Conservation (phyloP, 1,139 yeast species). For the Candida anutae region DNA sequence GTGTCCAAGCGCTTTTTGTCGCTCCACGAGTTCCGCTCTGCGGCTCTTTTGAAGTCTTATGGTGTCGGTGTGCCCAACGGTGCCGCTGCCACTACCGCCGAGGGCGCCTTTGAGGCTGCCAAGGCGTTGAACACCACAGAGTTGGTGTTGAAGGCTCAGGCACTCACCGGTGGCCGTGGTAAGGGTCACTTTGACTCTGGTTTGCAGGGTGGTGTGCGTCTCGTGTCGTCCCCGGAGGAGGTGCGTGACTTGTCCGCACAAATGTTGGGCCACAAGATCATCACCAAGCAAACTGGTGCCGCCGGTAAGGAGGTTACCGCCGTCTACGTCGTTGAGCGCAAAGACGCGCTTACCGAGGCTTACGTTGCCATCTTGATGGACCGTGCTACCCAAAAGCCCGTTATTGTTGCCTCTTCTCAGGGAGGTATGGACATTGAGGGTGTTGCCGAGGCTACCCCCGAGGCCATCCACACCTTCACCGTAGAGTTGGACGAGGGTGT, state of each 20-base stretch:
- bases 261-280: slow-evolving; percentile 87
- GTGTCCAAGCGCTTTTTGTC: slow-evolving; percentile 60
- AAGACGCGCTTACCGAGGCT: slow-evolving; percentile 89
- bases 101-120: slow-evolving; percentile 81
- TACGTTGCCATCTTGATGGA: slow-evolving; percentile 93
- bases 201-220: slow-evolving; percentile 92
- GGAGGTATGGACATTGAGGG: slow-evolving; percentile 99
- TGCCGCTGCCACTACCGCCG: slow-evolving; percentile 82
- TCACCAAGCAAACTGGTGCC: slow-evolving; percentile 97
- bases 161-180: slow-evolving; percentile 99
- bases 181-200: slow-evolving; percentile 97
- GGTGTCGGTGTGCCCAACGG: slow-evolving; percentile 93
- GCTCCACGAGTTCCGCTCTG: slow-evolving; percentile 94
- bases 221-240: slow-evolving; percentile 79
- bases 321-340: slow-evolving; percentile 92
- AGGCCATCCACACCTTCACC: slow-evolving; percentile 84
- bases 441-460: slow-evolving; percentile 89
- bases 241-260: slow-evolving; percentile 80
- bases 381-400: slow-evolving; percentile 82
- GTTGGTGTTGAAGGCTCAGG: slow-evolving; percentile 95
- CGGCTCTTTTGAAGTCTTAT: slow-evolving; percentile 71
- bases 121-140: slow-evolving; percentile 60
- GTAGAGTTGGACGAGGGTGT: slow-evolving; percentile 75
- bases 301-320: slow-evolving; percentile 97
- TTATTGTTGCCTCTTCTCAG: slow-evolving; percentile 92